These are phyloP conservation scores for Streptanthus diversifolius DNA, from an alignment of 345 rosid genomes.

Conservation along the genomic window DNA sequence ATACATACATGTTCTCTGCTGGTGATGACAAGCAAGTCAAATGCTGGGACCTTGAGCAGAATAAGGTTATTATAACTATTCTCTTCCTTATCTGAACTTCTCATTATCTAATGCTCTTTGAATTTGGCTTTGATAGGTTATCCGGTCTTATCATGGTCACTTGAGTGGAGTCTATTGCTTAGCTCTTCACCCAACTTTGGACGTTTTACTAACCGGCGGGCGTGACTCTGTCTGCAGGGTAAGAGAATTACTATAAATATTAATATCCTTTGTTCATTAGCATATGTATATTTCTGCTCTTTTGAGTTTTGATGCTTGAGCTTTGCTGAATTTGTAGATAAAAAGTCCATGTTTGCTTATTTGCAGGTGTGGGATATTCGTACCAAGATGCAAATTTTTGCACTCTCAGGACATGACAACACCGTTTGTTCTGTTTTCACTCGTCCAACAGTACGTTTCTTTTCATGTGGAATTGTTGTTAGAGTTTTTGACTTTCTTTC, in stretches of 20 bases:
- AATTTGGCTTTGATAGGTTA: conserved; percentile 47
- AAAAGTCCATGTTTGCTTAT: conserved; percentile 26
- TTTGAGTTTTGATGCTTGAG: background rate
- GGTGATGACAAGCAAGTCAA: conserved; percentile 99
- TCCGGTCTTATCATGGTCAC: conserved; percentile 97
- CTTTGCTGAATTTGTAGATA: conserved; percentile 18
- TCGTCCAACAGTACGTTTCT: conserved; percentile 66
- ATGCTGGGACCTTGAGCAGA: conserved; percentile 99
- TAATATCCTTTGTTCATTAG: background rate
- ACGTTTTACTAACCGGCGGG: conserved; percentile 90
- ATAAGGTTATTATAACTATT: conserved; percentile 61
- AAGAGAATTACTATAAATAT: conserved; percentile 10
- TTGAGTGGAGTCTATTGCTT: conserved; percentile 97
- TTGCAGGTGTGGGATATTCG: conserved; percentile 98
- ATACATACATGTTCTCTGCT: conserved; percentile 96
- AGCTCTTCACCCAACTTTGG: conserved; percentile 94
- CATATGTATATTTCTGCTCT: background rate
- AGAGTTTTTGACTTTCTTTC: background rate
- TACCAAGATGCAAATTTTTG: conserved; percentile 91
- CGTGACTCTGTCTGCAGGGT: conserved; percentile 99
- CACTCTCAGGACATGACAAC: conserved; percentile 91
- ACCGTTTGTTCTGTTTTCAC: conserved; percentile 97
- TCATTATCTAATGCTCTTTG: background rate
- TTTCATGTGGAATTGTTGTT: background rate
- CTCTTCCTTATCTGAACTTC: conserved; percentile 1